These are phyloP conservation scores for Boletellus deceptivus DNA, from an alignment of 1,284 basidiomycete species.

Conservation along the genomic window DNA sequence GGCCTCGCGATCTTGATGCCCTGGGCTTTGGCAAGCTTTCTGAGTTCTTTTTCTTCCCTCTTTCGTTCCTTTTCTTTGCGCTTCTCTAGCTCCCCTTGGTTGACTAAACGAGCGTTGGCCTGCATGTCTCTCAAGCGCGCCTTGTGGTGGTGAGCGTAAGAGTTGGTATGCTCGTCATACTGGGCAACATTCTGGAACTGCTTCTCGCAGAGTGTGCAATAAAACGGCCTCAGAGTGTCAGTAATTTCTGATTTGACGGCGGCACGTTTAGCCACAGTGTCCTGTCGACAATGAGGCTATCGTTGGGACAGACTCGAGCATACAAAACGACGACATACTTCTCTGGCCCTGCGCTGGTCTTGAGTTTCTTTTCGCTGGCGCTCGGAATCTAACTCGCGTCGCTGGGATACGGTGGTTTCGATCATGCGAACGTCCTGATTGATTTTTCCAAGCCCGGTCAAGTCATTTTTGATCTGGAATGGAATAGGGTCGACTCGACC, in stretches of 20 bases:
- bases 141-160: slow-evolving; percentile 81
- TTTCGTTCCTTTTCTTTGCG: slow-evolving; percentile 80
- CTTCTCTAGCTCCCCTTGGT: slow-evolving; percentile 62
- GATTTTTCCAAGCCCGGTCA: slow-evolving; percentile 73
- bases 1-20: slow-evolving; percentile 70
- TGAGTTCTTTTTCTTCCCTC: slow-evolving; percentile 76
- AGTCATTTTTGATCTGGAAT: slow-evolving; percentile 72
- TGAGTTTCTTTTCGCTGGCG: slow-evolving; percentile 74
- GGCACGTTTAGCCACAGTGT: slow-evolving; percentile 60
- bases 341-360: slow-evolving; percentile 66
- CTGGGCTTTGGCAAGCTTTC: slow-evolving; percentile 74
- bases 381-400: slow-evolving; percentile 74
- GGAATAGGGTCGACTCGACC: slow-evolving; percentile 79
- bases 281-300: slow-evolving; percentile 40
- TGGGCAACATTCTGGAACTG: slow-evolving; percentile 80
- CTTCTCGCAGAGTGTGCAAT: slow-evolving; percentile 78
- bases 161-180: slow-evolving; percentile 83
- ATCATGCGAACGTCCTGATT: slow-evolving; percentile 77
- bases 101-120: slow-evolving; percentile 55
- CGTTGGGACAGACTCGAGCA: slow-evolving; percentile 4
- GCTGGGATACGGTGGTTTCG: slow-evolving; percentile 76
- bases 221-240: slow-evolving; percentile 67
- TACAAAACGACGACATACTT: slow-evolving; percentile 43
- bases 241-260: slow-evolving; percentile 67
- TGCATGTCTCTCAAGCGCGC: slow-evolving; percentile 77